Percentiles rank a stretch among this genome's conserved stretches.
Evolutionary conservation across 148 eudicot species (phyloP).

Genomic region (Limonium bicolor): DNA sequence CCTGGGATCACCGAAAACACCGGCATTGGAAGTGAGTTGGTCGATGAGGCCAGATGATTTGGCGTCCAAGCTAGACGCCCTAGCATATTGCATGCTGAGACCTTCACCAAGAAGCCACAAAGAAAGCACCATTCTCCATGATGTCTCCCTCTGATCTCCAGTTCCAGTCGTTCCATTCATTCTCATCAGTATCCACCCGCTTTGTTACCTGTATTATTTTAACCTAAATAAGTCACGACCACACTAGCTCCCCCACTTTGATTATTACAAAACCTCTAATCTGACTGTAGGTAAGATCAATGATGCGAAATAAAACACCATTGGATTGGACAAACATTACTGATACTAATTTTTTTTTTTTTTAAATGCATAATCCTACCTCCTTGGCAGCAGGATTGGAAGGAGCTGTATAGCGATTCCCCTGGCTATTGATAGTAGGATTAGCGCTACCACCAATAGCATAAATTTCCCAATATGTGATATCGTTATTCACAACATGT

Average conservation of each 20-base stretch:
- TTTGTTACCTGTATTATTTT: constrained; percentile 42
- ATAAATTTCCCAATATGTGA: constrained; percentile 35
- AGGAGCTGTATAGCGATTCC: constrained; percentile 43
- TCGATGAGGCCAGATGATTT: constrained; percentile 37
- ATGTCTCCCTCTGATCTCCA: constrained; percentile 54
- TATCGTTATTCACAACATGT: constrained; percentile 41
- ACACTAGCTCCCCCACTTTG: too few species aligned
- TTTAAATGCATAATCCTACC: too few species aligned
- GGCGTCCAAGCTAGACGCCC: constrained; percentile 56
- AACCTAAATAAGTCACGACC: too few species aligned
- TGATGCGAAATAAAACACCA: too few species aligned
- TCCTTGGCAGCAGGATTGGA: constrained; percentile 20
- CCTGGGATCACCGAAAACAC: constrained; percentile 63
- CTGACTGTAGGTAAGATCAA: too few species aligned
- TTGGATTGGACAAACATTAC: too few species aligned
- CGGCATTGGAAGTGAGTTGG: constrained; percentile 56
- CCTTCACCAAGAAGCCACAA: constrained; percentile 50
- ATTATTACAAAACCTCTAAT: too few species aligned
- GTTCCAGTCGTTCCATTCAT: constrained; percentile 43
- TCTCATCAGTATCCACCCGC: constrained; percentile 43
- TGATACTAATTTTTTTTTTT: too few species aligned
- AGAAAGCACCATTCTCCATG: constrained; percentile 52
- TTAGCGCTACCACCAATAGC: constrained; percentile 49
- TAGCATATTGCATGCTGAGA: constrained; percentile 34
- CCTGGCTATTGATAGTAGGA: constrained; percentile 50